phyloP scores from a whole-genome alignment of 805 yeast genomes.

The Wickerhamomyces tratensis region DNA sequence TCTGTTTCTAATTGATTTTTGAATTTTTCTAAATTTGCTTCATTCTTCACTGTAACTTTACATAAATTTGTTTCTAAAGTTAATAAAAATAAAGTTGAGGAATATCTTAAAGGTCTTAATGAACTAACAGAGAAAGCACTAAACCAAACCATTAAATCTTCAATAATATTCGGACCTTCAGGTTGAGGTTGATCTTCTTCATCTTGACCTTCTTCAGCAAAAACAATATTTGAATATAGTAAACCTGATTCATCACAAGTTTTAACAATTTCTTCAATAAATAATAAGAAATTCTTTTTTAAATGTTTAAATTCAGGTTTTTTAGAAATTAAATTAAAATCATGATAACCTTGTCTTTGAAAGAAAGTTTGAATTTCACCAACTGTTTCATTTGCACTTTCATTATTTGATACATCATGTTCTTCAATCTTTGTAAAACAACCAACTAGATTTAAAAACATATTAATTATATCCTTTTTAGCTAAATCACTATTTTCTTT shows the following conservation, averaged over 20 bases:
- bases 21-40: constrained; percentile 26
- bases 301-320: constrained; percentile 37
- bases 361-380: constrained; percentile 62
- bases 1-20: constrained; percentile 27
- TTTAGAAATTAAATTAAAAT: constrained; percentile 55
- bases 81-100: constrained; percentile 51
- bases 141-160: constrained; percentile 63
- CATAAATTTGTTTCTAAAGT: constrained; percentile 54
- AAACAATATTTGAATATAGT: constrained; percentile 30
- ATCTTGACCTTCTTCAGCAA: constrained; percentile 21
- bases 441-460: constrained; percentile 64
- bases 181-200: constrained; percentile 18
- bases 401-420: constrained; percentile 67
- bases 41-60: constrained; percentile 29
- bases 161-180: constrained; percentile 28
- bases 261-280: constrained; percentile 42
- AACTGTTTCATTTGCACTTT: constrained; percentile 64
- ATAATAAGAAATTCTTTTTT: constrained; percentile 42
- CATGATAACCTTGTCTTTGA: constrained; percentile 51
- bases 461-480: constrained; percentile 54
- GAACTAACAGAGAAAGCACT: constrained; percentile 61
- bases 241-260: constrained; percentile 54
- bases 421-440: constrained; percentile 55
- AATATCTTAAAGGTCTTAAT: constrained; percentile 61
- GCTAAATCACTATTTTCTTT: constrained; percentile 34